A percentile compares a stretch with the other conserved stretches of the same genome.
phyloP scores from a whole-genome alignment of 495 filamentous ascomycete genomes.

The Hypoxylon lenormandii region DNA sequence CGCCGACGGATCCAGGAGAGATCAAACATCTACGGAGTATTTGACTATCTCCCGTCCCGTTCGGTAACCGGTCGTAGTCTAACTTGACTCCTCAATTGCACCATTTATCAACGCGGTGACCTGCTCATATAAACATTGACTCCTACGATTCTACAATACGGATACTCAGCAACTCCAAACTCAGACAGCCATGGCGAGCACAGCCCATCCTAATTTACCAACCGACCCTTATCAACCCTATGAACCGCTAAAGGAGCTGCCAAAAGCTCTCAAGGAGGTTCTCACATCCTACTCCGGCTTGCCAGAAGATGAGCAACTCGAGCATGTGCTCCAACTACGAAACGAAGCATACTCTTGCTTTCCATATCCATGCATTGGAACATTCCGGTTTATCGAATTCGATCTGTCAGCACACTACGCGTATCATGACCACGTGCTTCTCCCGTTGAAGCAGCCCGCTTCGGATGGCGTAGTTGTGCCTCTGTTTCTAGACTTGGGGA shows the following conservation, averaged over 20 bases:
- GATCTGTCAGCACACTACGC: slow-evolving; percentile 40
- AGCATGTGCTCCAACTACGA: slow-evolving; percentile 41
- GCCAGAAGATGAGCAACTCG: slow-evolving; percentile 27
- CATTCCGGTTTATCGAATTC: slow-evolving; percentile 57
- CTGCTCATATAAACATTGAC: background rate
- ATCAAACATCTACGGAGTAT: too few relatives aligned
- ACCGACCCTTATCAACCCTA: slow-evolving; percentile 5
- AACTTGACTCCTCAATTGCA: background rate
- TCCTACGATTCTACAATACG: background rate
- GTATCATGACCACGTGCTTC: slow-evolving; percentile 47
- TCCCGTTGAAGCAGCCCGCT: slow-evolving; percentile 38
- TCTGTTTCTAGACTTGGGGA: slow-evolving; percentile 63
- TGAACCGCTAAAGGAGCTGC: slow-evolving; percentile 28
- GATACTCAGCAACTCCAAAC: background rate
- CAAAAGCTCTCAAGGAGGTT: slow-evolving; percentile 32
- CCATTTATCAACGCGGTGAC: background rate
- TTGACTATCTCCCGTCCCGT: background rate
- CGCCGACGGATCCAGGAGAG: background rate
- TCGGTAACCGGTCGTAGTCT: background rate
- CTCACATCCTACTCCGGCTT: slow-evolving; percentile 39
- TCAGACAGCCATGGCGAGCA: slow-evolving; percentile 2
- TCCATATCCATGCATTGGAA: slow-evolving; percentile 59
- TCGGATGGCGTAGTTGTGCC: slow-evolving; percentile 21
- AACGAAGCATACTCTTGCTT: slow-evolving; percentile 39
- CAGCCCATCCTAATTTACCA: background rate